Percentiles rank a stretch among this genome's conserved stretches.
Conservation (phyloP, 176 grass and related monocot species). For the Oropetium thomaeum region DNA sequence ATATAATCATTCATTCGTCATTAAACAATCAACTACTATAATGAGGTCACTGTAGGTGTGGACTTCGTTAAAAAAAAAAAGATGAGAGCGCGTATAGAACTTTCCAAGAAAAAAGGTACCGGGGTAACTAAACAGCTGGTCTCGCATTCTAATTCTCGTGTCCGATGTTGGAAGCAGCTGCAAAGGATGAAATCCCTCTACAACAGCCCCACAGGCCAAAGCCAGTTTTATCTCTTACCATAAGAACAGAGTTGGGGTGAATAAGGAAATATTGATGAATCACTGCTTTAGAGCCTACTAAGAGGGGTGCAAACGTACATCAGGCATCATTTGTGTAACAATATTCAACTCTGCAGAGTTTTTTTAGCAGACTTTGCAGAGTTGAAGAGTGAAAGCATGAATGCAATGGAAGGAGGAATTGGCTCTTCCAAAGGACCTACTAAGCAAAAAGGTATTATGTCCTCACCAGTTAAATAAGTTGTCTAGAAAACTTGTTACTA, state of each 20-base stretch:
- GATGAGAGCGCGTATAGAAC: conserved; percentile 12
- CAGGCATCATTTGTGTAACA: conserved; percentile 28
- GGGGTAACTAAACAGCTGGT: conserved; percentile 17
- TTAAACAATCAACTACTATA: conserved; percentile 26
- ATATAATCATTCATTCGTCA: conserved; percentile 19
- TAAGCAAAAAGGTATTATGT: conserved; percentile 14
- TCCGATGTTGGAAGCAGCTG: conserved; percentile 1
- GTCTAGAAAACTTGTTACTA: conserved; percentile 10
- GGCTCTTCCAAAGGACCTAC: too few species aligned
- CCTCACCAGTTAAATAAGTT: neutral
- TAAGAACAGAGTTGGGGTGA: conserved; percentile 31
- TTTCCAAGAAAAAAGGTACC: conserved; percentile 21
- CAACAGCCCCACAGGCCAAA: conserved; percentile 3
- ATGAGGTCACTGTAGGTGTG: conserved; percentile 30
- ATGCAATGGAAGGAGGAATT: too few species aligned
- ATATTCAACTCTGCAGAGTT: too few species aligned
- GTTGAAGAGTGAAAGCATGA: conserved; percentile 20
- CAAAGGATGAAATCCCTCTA: conserved; percentile 22
- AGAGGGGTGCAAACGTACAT: conserved; percentile 1
- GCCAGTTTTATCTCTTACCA: conserved; percentile 22
- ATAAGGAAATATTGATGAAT: conserved; percentile 27
- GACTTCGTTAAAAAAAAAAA: conserved; percentile 41
- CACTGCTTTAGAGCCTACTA: conserved; percentile 17
- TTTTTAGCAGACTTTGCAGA: conserved; percentile 27
- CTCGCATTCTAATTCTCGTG: conserved; percentile 16